phyloP scores from a whole-genome alignment of 2,329 filamentous ascomycete species.

The Talaromyces amestolkiae region DNA sequence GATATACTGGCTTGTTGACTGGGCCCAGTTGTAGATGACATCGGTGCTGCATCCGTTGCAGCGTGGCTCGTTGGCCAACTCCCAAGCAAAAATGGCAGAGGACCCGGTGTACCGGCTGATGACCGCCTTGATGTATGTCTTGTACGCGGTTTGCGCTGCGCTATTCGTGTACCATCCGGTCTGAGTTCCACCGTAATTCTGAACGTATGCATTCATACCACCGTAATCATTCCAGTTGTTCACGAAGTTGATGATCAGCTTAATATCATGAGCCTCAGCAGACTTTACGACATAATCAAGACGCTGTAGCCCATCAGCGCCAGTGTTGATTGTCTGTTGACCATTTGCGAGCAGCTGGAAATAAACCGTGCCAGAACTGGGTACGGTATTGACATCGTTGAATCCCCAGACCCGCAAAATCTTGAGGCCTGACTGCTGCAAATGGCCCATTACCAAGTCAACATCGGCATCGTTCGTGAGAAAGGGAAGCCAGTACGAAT shows the following conservation, averaged over 20 bases:
- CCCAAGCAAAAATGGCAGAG: conserved; percentile 64
- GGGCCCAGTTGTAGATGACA: conserved; percentile 62
- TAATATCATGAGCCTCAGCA: conserved; percentile 59
- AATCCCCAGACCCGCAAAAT: conserved; percentile 56
- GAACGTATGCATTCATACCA: conserved; percentile 59
- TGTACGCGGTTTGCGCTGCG: conserved; percentile 58
- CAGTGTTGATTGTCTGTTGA: conserved; percentile 58
- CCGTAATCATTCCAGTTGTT: conserved; percentile 71
- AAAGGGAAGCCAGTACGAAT: conserved; percentile 55
- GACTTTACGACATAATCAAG: conserved; percentile 63
- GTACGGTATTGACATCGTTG: conserved; percentile 47
- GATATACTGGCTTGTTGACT: conserved; percentile 58
- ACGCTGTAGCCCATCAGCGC: conserved; percentile 60
- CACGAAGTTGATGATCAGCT: conserved; percentile 58
- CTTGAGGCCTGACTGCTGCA: conserved; percentile 44
- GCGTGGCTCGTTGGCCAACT: conserved; percentile 65
- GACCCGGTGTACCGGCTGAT: conserved; percentile 61
- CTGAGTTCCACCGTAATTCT: conserved; percentile 53
- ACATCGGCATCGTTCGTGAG: conserved; percentile 51
- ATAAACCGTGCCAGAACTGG: conserved; percentile 46
- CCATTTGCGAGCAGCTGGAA: conserved; percentile 42
- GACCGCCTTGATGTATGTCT: conserved; percentile 59
- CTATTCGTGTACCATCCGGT: conserved; percentile 59
- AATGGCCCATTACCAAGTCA: conserved; percentile 39
- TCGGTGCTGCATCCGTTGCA: conserved; percentile 59